Percentiles rank a stretch among this genome's conserved stretches.
Conservation (phyloP, 345 rosid species). For the Mercurialis annua region DNA sequence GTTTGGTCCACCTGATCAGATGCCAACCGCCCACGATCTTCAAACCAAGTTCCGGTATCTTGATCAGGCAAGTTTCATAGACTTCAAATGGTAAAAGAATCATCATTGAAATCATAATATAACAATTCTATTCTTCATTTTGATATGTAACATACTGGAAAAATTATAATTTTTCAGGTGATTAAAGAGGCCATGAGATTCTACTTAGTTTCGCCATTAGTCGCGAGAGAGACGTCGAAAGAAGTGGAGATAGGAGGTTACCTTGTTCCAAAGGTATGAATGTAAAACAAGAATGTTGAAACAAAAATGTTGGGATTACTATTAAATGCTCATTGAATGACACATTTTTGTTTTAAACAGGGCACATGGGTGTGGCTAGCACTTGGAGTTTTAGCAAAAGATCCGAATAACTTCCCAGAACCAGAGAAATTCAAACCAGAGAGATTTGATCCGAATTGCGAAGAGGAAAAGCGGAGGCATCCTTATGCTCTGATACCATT, state of each 20-base stretch:
- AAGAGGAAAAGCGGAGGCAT: slow-evolving; percentile 81
- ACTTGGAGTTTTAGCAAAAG: slow-evolving; percentile 77
- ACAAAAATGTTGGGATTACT: neutral
- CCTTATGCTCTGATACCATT: slow-evolving; percentile 84
- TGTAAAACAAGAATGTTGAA: neutral
- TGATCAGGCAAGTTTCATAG: slow-evolving; percentile 52
- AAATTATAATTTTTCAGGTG: slow-evolving; percentile 44
- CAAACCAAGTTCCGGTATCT: slow-evolving; percentile 72
- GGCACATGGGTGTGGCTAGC: slow-evolving; percentile 98
- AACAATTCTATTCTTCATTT: too few relatives aligned
- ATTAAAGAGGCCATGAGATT: slow-evolving; percentile 84
- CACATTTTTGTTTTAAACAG: slow-evolving; percentile 33
- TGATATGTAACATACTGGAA: too few relatives aligned
- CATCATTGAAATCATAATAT: too few relatives aligned
- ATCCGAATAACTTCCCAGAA: slow-evolving; percentile 80
- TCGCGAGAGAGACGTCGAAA: slow-evolving; percentile 78
- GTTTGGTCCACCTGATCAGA: slow-evolving; percentile 50
- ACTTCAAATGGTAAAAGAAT: neutral
- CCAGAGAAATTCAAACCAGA: slow-evolving; percentile 85
- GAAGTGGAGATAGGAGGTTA: slow-evolving; percentile 82
- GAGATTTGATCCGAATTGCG: slow-evolving; percentile 69
- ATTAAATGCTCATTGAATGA: neutral
- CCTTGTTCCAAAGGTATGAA: slow-evolving; percentile 72
- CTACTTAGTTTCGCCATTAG: slow-evolving; percentile 75
- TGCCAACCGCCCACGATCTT: slow-evolving; percentile 63